Base-by-base conservation (phyloP, 345 rosid species). In the Lagerstroemia speciosa region DNA sequence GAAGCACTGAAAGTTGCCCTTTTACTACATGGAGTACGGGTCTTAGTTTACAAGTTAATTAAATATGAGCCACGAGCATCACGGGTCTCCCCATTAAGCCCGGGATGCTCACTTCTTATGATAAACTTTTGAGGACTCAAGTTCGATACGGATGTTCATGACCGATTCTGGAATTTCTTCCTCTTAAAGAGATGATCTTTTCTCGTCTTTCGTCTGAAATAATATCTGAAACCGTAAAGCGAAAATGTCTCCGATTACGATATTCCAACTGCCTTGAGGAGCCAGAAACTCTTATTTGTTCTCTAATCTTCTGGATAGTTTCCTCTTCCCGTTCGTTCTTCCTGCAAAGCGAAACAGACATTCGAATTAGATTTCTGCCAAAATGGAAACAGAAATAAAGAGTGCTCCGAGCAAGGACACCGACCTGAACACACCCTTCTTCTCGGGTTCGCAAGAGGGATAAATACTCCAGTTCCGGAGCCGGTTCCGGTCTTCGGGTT, bases 401-500 rank as follows among this genome's bases (percentile, higher is more conserved):
- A 38, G 43, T 14, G 22, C 50, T 15, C 22, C 22, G 57, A 2
- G 57, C 8, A 52, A 52, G 57, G 26, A 52, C 22, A 64, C 77
- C 1, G 53, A 75, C 87, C 83, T 19, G 65, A 65, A 36, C 57
- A 57, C 2, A 14, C 62, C 66, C 69, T 67, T 67, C 74, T 74
- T 52, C 67, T 69, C 37, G 8, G 5, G 27, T 74, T 31, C 3
- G 72, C 67, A 16, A 37, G 82, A 34, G 89, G 91, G 71, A 84
- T 86, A 75, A 84, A 84, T 2, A 84, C 91, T 8, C 89, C 89
- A 0, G 89, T 87, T 67, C 87, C 91, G 37, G 43, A 75, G 14
- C 80, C 68, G 14, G 50, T 73, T 57, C 78, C 34, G 0, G 12
- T 27, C 16, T 34, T 19, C 30, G 15, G 31, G 27, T 80, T 75